Base-by-base conservation (phyloP, 257 asterid species). In the Capsicum chinense region DNA sequence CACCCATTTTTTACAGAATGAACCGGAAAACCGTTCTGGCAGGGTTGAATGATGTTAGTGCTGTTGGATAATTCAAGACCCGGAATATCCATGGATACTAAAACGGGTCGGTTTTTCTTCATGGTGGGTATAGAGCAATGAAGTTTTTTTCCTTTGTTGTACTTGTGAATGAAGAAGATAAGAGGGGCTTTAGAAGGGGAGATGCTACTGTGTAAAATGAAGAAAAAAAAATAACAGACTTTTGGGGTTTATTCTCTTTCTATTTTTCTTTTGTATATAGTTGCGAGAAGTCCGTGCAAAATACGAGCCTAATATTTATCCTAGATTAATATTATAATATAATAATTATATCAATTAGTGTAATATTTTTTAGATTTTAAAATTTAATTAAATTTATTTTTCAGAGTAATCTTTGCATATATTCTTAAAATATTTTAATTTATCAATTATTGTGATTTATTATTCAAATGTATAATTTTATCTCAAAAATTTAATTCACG, bases 61-160 rank as follows among this genome's bases (percentile, higher is more conserved):
- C 3, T 71, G 12, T 47, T 9, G 13, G 89, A 58, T 3, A 83
- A 83, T 48, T 86, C 85, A 3, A 94, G 97, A 26, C 94, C 95
- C 81, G 94, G 94, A 83, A 94, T 88, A 66, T 90, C 80, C 84
- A 91, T 90, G 90, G 91, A 92, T n/a, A 86, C 85, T 21, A 96
- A 60, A 73, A 81, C 87, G 52, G 95, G 88, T 80, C 83, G 92
- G 84, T 79, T 80, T 47, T 87, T 80, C 39, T 60, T 79, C 97
- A 92, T 94, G 84, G 83, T 58, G 17, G 64, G 19, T 62, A n/a
- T 19, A 79, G 71, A 50, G 86, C 57, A 57, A 67, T 70, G 85
- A 82, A 84, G 63, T 42, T 15, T 56, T 17, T 11, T 1, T 7
- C 50, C 85, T 80, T 56, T 80, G 69, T 57, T 64, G 14, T 10